Evolutionary conservation across 495 filamentous ascomycete genomes (phyloP).

Genomic region (Darksidea phi): DNA sequence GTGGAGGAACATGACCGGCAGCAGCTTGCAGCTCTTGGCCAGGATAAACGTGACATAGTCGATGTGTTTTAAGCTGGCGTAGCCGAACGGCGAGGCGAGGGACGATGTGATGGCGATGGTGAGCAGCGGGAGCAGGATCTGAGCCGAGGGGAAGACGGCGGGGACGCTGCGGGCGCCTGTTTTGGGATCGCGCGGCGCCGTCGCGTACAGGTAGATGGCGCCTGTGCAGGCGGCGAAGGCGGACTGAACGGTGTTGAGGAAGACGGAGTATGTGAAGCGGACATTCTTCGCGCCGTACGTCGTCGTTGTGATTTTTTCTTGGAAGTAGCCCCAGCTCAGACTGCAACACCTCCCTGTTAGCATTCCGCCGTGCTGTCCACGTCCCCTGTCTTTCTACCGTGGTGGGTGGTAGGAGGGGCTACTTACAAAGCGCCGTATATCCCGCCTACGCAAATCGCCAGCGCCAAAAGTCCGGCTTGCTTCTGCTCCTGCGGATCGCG

Average conservation of each 20-base stretch:
- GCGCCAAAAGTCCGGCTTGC: constrained; percentile 61
- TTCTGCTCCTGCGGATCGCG: constrained; percentile 39
- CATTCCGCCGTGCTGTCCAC: neutral
- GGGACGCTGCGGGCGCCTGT: constrained; percentile 48
- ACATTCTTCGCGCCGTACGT: constrained; percentile 62
- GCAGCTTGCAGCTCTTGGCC: constrained; percentile 94
- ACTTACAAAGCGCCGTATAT: constrained; percentile 95
- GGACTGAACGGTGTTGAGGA: constrained; percentile 95
- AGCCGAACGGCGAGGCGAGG: constrained; percentile 91
- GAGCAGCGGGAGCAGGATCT: constrained; percentile 73
- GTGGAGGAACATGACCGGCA: constrained; percentile 96
- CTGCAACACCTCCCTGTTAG: constrained; percentile 46
- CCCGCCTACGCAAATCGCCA: constrained; percentile 82
- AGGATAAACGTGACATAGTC: constrained; percentile 99
- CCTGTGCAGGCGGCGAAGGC: constrained; percentile 80
- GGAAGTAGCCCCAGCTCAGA: constrained; percentile 90
- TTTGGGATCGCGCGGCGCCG: constrained; percentile 52
- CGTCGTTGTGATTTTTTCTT: constrained; percentile 98
- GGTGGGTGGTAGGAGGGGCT: neutral
- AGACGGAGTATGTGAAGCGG: constrained; percentile 86
- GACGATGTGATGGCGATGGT: constrained; percentile 84
- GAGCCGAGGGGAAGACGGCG: constrained; percentile 70
- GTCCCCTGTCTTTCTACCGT: neutral
- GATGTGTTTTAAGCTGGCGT: constrained; percentile 88
- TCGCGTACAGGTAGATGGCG: constrained; percentile 72